Evolutionary conservation across 768 basidiomycete genomes (phyloP), one percentile per base, ranked within the genome.

Genomic region (Tulasnella sp.): DNA sequence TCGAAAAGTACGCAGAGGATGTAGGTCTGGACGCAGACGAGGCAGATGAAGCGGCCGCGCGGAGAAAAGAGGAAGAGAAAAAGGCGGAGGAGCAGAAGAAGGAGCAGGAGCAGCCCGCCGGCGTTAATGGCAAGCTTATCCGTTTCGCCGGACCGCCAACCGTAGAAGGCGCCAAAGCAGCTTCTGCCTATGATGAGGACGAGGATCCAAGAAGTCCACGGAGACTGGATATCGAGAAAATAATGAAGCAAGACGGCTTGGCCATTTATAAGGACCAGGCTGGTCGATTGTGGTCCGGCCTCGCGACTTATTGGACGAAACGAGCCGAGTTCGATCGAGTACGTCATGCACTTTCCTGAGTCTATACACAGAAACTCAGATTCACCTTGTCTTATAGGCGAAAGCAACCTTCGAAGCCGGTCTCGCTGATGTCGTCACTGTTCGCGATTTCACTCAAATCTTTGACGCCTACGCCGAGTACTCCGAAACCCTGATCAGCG

Each of bases 291-390:
- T 99, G 95, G 96, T 91, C 94, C 5, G 97, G 96, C 0, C 81
- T 98, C 35, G 95, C 95, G 1, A 98, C 95, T 0, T 98, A 96
- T 78, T 99, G 96, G 96, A 95, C 95, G 80, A 97, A 97, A 81
- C 89, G 94, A 5, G 93, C 87, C 69, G 97, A 98, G 78, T 98
- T 99, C 77, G 95, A 95, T 74, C 77, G 37, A 34, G 76, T 70
- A 19, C 36, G 11, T 37, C 40, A 14, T 47, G 12, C 22, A n/a
- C 17, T 65, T 64, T 66, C n/a, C n/a, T 44, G 67, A 32, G 34
- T 42, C 16, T 62, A 62, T 17, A 1, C 59, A 16, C 22, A 32
- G n/a, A 36, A 32, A 29, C 73, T 74, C n/a, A n/a, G n/a, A n/a
- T n/a, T n/a, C 4, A 74, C 22, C 41, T 35, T 26, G 39, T 34